phyloP scores from a whole-genome alignment of 805 yeast species.

The Metschnikowia koreensis region DNA sequence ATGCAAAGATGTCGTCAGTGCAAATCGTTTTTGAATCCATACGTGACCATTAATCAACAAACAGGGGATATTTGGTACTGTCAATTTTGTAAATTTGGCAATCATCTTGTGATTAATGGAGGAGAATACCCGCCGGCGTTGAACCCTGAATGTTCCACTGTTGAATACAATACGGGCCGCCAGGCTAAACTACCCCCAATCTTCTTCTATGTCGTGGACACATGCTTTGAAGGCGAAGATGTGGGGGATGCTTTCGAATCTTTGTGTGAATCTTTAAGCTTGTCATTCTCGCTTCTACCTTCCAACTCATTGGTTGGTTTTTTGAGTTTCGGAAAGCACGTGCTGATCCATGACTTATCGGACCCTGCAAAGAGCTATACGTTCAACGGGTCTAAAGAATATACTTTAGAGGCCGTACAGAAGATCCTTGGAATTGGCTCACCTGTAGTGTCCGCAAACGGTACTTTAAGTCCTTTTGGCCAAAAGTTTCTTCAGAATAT shows the following conservation, averaged over 20 bases:
- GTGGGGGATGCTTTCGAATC: slow-evolving; percentile 40
- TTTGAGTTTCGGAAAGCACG: slow-evolving; percentile 58
- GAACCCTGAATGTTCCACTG: slow-evolving; percentile 33
- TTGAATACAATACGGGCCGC: slow-evolving; percentile 49
- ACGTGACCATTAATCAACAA: slow-evolving; percentile 32
- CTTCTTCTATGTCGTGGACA: slow-evolving; percentile 56
- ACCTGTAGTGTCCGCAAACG: slow-evolving; percentile 18
- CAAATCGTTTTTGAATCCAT: slow-evolving; percentile 55
- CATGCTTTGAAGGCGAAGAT: slow-evolving; percentile 53
- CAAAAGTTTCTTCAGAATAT: slow-evolving; percentile 47
- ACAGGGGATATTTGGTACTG: slow-evolving; percentile 48
- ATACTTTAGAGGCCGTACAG: slow-evolving; percentile 47
- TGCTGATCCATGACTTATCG: slow-evolving; percentile 54
- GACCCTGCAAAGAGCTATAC: slow-evolving; percentile 23
- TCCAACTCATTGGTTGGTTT: slow-evolving; percentile 55
- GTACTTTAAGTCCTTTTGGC: slow-evolving; percentile 11
- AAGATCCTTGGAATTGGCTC: slow-evolving; percentile 45
- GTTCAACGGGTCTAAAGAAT: slow-evolving; percentile 58
- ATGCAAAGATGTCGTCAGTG: slow-evolving; percentile 52
- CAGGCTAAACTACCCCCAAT: slow-evolving; percentile 44
- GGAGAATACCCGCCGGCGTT: slow-evolving; percentile 36
- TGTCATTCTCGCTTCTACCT: slow-evolving; percentile 50
- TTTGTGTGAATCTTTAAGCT: slow-evolving; percentile 48
- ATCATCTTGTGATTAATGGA: slow-evolving; percentile 34
- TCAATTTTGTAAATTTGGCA: slow-evolving; percentile 52